Conservation (phyloP, 1,284 basidiomycete genomes). For the Cutaneotrichosporon sp. region DNA sequence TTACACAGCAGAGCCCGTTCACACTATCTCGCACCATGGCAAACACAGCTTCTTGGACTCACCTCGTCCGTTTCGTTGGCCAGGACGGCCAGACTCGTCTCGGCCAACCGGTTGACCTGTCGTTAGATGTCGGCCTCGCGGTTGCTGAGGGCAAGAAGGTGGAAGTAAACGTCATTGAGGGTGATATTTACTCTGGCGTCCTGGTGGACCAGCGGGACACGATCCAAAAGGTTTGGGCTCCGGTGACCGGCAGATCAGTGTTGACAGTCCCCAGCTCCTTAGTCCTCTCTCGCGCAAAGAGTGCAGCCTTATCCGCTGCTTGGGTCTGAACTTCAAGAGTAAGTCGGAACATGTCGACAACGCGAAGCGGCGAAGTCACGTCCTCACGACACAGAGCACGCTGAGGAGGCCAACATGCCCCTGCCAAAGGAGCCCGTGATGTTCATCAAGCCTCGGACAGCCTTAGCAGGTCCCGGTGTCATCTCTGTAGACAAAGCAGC, state of each 20-base stretch:
- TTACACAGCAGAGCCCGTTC: no score
- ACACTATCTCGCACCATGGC: slow-evolving; percentile 9
- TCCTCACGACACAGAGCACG: slow-evolving; percentile 25
- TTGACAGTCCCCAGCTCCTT: slow-evolving; percentile 12
- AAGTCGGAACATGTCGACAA: neutral
- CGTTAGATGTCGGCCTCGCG: slow-evolving; percentile 47
- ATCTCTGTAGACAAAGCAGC: slow-evolving; percentile 48
- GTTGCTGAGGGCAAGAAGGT: slow-evolving; percentile 17
- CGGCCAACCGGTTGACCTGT: slow-evolving; percentile 40
- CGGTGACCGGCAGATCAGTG: neutral
- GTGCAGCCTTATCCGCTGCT: slow-evolving; percentile 42
- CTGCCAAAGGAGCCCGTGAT: slow-evolving; percentile 39
- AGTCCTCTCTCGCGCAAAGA: slow-evolving; percentile 31
- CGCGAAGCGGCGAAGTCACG: no score
- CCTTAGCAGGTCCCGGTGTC: slow-evolving; percentile 48
- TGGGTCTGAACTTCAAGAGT: slow-evolving; percentile 42
- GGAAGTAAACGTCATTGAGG: slow-evolving; percentile 17
- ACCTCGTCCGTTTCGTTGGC: slow-evolving; percentile 38
- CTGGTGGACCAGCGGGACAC: slow-evolving; percentile 5
- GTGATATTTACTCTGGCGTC: slow-evolving; percentile 11
- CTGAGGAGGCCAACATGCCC: slow-evolving; percentile 24
- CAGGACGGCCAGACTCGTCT: slow-evolving; percentile 10
- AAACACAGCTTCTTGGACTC: slow-evolving; percentile 11
- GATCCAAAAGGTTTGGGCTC: slow-evolving; percentile 3
- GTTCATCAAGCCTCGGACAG: slow-evolving; percentile 51